A percentile compares a stretch with the other conserved stretches of the same genome.
phyloP scores from a whole-genome alignment of 768 basidiomycete species.

The Phaeolepiota aurea region DNA sequence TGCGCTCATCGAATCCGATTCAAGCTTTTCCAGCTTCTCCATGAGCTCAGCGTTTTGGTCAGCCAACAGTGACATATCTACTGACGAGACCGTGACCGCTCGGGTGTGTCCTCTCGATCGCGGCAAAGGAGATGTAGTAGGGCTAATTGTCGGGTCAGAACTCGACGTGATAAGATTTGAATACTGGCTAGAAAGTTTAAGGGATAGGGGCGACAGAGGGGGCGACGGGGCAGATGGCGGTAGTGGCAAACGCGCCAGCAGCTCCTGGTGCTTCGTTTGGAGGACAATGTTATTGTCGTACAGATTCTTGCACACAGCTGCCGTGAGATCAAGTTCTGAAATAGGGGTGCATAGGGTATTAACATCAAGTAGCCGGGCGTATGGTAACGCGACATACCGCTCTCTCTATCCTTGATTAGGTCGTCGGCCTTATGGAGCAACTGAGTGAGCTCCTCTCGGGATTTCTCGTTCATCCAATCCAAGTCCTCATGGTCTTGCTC shows the following conservation, averaged over 20 bases:
- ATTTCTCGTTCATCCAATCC: conserved; percentile 53
- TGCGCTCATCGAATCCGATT: conserved; percentile 56
- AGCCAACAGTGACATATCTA: conserved; percentile 62
- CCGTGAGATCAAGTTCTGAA: conserved; percentile 60
- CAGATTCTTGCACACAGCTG: conserved; percentile 59
- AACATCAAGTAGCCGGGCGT: background rate
- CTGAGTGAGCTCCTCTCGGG: conserved; percentile 65
- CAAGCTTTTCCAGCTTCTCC: conserved; percentile 65
- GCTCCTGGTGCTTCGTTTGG: conserved; percentile 63
- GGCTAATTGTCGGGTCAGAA: conserved; percentile 16
- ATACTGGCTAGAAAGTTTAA: conserved; percentile 16
- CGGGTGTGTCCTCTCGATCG: conserved; percentile 18
- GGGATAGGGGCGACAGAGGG: conserved; percentile 23
- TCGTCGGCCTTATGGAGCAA: conserved; percentile 66
- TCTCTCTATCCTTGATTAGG: conserved; percentile 70
- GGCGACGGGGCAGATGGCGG: conserved; percentile 26
- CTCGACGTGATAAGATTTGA: conserved; percentile 23
- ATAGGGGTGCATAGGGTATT: conserved; percentile 4
- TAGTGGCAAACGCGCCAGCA: conserved; percentile 55
- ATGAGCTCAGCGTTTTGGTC: conserved; percentile 82
- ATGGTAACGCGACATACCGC: conserved; percentile 37
- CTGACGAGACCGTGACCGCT: conserved; percentile 56
- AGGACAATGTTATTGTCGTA: conserved; percentile 63
- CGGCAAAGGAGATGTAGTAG: conserved; percentile 14
- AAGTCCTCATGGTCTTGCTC: conserved; percentile 10